These are phyloP conservation scores for Phytopythium delawarense DNA, from an alignment of 352 stramenopile genomes.

Conservation along the genomic window DNA sequence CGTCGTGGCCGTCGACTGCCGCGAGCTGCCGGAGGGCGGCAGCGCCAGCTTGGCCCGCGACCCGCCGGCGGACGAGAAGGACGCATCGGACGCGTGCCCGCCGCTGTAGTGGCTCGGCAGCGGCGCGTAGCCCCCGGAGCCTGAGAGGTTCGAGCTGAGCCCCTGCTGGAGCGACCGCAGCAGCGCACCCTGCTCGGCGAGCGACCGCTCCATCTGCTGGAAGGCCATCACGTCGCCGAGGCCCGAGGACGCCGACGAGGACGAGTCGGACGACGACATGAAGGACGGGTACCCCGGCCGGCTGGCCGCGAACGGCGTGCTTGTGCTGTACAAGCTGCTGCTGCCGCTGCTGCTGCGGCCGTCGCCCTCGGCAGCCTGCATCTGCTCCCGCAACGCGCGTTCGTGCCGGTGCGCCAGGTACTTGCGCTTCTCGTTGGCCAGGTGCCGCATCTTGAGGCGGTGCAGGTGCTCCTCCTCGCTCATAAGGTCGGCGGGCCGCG, in stretches of 20 bases:
- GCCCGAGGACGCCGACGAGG: constrained; percentile 22
- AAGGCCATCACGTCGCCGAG: constrained; percentile 10
- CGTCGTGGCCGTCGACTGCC: background rate
- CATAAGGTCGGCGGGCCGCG: background rate
- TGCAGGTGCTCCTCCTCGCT: constrained; percentile 21
- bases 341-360: constrained; percentile 12
- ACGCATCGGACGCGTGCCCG: background rate
- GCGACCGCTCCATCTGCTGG: constrained; percentile 52
- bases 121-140: background rate
- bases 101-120: background rate
- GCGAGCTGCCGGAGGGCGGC: background rate
- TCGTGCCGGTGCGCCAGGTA: constrained; percentile 13
- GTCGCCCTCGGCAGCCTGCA: background rate
- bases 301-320: constrained; percentile 7
- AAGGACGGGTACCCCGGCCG: constrained; percentile 19
- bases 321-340: background rate
- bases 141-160: background rate
- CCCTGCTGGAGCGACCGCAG: constrained; percentile 36
- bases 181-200: constrained; percentile 58
- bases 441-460: constrained; percentile 28
- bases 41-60: background rate
- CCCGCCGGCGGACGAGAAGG: background rate
- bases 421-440: constrained; percentile 37
- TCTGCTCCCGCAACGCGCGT: constrained; percentile 12
- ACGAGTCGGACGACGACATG: constrained; percentile 30